Evolutionary conservation across 306 rosid genomes (phyloP).

Genomic region (Rubus parviflorus): DNA sequence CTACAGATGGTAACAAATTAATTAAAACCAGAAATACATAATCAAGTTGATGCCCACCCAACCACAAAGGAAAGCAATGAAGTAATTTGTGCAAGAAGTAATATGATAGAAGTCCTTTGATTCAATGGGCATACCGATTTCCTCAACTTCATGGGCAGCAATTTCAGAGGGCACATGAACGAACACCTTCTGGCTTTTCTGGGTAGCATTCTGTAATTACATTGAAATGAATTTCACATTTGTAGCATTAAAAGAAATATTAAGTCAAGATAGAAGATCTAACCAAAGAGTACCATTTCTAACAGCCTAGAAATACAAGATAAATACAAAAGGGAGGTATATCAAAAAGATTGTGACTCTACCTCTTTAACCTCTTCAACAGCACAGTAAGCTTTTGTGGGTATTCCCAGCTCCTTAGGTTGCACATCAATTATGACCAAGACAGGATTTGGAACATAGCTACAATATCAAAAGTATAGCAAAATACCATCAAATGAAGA

Average conservation of each 20-base stretch:
- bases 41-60: background rate
- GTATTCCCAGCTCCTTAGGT: constrained; percentile 84
- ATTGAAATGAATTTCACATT: constrained; percentile 6
- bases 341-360: background rate
- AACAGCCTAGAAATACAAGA: background rate
- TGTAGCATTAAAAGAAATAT: background rate
- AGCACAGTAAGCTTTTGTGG: constrained; percentile 79
- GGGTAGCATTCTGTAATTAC: constrained; percentile 69
- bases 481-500: background rate
- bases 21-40: background rate
- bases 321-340: background rate
- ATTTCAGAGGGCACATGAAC: constrained; percentile 82
- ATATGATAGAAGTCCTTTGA: background rate
- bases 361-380: constrained; percentile 93
- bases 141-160: constrained; percentile 89
- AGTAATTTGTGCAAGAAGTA: background rate
- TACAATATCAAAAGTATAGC: constrained; percentile 16
- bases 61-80: background rate
- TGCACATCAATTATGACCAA: constrained; percentile 84
- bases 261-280: background rate
- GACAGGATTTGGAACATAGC: constrained; percentile 79
- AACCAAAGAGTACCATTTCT: background rate
- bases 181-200: constrained; percentile 82
- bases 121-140: constrained; percentile 50
- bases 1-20: constrained; percentile 4